phyloP scores from a whole-genome alignment of 129 eudicot species.

The Oenanthe sinensis region DNA sequence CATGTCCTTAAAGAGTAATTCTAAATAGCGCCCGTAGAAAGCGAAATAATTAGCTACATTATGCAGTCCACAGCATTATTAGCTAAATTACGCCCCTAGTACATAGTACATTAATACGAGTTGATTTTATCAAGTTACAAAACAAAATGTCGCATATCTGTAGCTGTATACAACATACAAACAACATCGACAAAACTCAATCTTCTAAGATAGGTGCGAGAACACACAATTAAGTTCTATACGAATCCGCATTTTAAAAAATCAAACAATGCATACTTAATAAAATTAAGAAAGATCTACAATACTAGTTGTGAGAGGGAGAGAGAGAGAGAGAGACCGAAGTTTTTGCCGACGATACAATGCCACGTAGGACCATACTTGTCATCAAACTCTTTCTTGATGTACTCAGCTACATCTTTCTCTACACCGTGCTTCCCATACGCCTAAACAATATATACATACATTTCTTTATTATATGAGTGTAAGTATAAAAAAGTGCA shows the following conservation, averaged over 20 bases:
- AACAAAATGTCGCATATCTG: not conserved
- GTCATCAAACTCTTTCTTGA: constrained; percentile 88
- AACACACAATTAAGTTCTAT: not conserved
- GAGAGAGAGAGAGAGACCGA: constrained; percentile 33
- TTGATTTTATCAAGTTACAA: not conserved
- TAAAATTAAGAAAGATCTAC: not conserved
- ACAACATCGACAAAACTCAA: not conserved
- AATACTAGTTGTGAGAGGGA: not conserved
- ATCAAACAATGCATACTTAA: too few species aligned
- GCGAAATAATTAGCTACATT: not conserved
- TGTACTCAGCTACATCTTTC: constrained; percentile 94
- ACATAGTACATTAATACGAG: not conserved
- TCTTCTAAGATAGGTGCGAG: not conserved
- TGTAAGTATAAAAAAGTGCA: not conserved
- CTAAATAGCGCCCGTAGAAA: not conserved
- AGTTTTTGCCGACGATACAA: constrained; percentile 97
- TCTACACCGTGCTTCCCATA: constrained; percentile 87
- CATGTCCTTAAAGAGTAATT: too few species aligned
- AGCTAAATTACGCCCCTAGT: not conserved
- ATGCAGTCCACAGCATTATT: not conserved
- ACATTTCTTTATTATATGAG: not conserved
- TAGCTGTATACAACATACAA: too few species aligned
- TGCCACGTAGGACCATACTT: constrained; percentile 98
- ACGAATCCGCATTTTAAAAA: not conserved
- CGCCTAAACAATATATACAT: constrained; percentile 40